These are phyloP conservation scores for Hypoxylon subgilvum DNA, from an alignment of 495 filamentous ascomycete species.

Conservation along the genomic window DNA sequence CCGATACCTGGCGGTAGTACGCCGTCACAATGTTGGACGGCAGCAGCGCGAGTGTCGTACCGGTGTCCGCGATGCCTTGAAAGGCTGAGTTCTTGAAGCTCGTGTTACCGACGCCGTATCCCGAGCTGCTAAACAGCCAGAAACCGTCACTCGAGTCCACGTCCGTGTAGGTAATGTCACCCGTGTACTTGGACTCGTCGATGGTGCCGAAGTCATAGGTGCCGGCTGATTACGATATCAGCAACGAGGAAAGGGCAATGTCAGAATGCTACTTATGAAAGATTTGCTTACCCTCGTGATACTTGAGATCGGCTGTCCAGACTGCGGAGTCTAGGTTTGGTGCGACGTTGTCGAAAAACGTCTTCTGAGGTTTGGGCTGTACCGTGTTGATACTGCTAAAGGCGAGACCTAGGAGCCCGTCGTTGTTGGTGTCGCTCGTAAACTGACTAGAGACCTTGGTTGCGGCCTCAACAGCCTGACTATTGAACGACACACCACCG, in stretches of 20 bases:
- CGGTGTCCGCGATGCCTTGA: slow-evolving; percentile 65
- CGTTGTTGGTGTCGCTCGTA: slow-evolving; percentile 61
- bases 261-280: background rate
- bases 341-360: slow-evolving; percentile 75
- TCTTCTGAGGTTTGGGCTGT: slow-evolving; percentile 61
- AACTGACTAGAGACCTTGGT: slow-evolving; percentile 64
- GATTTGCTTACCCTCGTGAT: slow-evolving; percentile 47
- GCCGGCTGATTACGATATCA: slow-evolving; percentile 51
- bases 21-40: slow-evolving; percentile 57
- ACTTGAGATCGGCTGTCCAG: slow-evolving; percentile 72
- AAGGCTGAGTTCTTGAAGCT: slow-evolving; percentile 44
- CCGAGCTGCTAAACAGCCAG: slow-evolving; percentile 69
- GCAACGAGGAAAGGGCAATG: background rate
- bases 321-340: slow-evolving; percentile 60
- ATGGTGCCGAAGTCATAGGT: slow-evolving; percentile 76
- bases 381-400: slow-evolving; percentile 76
- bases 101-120: slow-evolving; percentile 63
- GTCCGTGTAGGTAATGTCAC: slow-evolving; percentile 63
- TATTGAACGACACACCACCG: slow-evolving; percentile 63
- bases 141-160: slow-evolving; percentile 67
- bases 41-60: slow-evolving; percentile 72
- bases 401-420: slow-evolving; percentile 73
- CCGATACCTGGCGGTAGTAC: slow-evolving; percentile 66
- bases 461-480: slow-evolving; percentile 74
- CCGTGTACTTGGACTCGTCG: slow-evolving; percentile 65